phyloP scores from a whole-genome alignment of 2,329 filamentous ascomycete species.

The Talaromyces sp. region DNA sequence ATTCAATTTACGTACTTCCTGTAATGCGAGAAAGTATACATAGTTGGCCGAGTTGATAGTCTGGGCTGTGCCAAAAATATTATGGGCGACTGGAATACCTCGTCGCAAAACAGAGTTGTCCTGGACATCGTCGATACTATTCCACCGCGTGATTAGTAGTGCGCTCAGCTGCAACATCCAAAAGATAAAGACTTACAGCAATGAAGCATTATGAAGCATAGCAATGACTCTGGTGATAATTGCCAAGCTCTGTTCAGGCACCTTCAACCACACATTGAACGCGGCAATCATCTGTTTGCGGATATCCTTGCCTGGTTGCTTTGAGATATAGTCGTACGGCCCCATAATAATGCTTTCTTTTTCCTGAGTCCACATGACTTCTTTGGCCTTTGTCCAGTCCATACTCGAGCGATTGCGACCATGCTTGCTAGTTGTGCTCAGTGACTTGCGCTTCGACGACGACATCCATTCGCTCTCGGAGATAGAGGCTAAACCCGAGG shows the following conservation, averaged over 20 bases:
- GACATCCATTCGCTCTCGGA: conserved; percentile 61
- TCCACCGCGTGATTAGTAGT: neutral
- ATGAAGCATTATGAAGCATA: conserved; percentile 46
- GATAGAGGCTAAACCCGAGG: conserved; percentile 51
- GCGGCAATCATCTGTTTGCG: conserved; percentile 44
- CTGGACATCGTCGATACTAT: conserved; percentile 49
- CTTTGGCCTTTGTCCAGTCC: conserved; percentile 38
- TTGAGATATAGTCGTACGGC: conserved; percentile 44
- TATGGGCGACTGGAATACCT: conserved; percentile 48
- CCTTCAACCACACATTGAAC: conserved; percentile 44
- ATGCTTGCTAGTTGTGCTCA: conserved; percentile 28
- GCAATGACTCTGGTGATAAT: conserved; percentile 44
- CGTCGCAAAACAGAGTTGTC: conserved; percentile 48
- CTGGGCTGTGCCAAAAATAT: conserved; percentile 49
- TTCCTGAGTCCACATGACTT: conserved; percentile 35
- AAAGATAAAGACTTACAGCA: conserved; percentile 34
- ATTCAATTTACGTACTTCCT: conserved; percentile 41
- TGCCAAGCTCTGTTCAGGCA: conserved; percentile 38
- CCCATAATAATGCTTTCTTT: conserved; percentile 44
- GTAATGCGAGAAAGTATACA: conserved; percentile 45
- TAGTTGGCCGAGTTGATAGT: conserved; percentile 53
- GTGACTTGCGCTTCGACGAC: conserved; percentile 34
- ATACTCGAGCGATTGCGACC: conserved; percentile 37
- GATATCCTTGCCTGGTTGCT: conserved; percentile 46
- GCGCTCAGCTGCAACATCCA: neutral